These are phyloP conservation scores for Willaertia magna DNA, from an alignment of 208 protist species.

Conservation along the genomic window DNA sequence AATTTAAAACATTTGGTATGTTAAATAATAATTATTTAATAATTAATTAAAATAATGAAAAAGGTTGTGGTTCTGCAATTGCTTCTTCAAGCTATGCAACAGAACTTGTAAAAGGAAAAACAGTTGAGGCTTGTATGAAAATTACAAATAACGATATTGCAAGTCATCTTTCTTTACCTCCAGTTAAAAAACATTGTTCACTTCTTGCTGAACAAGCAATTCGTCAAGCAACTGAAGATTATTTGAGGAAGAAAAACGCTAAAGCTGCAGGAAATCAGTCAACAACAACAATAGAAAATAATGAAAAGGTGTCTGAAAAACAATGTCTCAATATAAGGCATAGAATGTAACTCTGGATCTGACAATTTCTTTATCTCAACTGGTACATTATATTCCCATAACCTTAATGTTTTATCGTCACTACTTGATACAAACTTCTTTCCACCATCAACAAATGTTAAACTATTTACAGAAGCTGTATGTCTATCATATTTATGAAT, in stretches of 20 bases:
- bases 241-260: conserved; percentile 60
- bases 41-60: too few relatives aligned
- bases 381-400: conserved; percentile 90
- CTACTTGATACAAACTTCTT: conserved; percentile 76
- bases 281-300: too few relatives aligned
- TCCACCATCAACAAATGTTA: conserved; percentile 77
- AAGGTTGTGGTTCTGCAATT: conserved; percentile 98
- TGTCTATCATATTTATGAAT: conserved; percentile 86
- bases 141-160: conserved; percentile 97
- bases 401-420: conserved; percentile 85
- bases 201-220: conserved; percentile 98
- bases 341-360: conserved; percentile 77
- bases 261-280: too few relatives aligned
- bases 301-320: too few relatives aligned
- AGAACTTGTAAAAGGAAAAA: conserved; percentile 93
- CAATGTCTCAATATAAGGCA: conserved; percentile 52
- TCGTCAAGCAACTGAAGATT: conserved; percentile 91
- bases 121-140: conserved; percentile 79
- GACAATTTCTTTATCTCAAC: conserved; percentile 88
- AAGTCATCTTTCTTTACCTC: conserved; percentile 91
- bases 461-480: conserved; percentile 80
- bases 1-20: conserved; percentile 76
- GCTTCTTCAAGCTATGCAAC: conserved; percentile 90
- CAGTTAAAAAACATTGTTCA: conserved; percentile 98
- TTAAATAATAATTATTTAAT: too few relatives aligned